These are phyloP conservation scores for Lophium mytilinum DNA, from an alignment of 495 filamentous ascomycete species.

Conservation along the genomic window DNA sequence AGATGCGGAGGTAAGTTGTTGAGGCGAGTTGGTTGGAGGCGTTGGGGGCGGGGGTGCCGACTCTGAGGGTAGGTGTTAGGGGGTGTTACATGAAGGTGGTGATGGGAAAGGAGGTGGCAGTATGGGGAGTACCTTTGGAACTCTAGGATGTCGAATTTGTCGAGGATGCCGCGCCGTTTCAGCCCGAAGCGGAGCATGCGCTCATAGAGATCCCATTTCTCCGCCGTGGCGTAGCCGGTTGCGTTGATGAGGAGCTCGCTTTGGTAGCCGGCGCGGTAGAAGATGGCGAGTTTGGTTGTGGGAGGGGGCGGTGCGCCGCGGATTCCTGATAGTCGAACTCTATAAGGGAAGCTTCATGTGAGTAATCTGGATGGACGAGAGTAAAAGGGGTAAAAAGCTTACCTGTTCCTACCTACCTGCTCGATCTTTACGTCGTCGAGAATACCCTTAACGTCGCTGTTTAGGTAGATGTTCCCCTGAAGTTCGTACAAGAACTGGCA, in stretches of 20 bases:
- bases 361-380: neutral
- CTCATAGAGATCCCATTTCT: constrained; percentile 21
- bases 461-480: constrained; percentile 50
- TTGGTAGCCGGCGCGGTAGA: constrained; percentile 43
- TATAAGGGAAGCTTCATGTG: constrained; percentile 4
- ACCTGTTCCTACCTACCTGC: constrained; percentile 19
- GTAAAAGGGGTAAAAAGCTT: neutral
- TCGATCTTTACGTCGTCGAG: constrained; percentile 42
- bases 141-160: constrained; percentile 22
- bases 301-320: constrained; percentile 43
- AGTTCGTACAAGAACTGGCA: constrained; percentile 54
- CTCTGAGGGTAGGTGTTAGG: neutral
- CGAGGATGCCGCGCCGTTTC: constrained; percentile 13
- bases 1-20: constrained; percentile 19
- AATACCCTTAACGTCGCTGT: constrained; percentile 50
- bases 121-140: constrained; percentile 16
- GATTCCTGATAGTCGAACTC: constrained; percentile 41
- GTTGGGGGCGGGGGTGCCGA: constrained; percentile 15
- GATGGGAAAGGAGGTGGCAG: neutral
- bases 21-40: constrained; percentile 9
- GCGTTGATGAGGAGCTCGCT: constrained; percentile 34
- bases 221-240: constrained; percentile 15
- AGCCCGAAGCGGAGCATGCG: constrained; percentile 27
- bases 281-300: constrained; percentile 49
- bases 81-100: neutral